Conservation (phyloP, 441 rosid genomes). For the Dalechampia spathulata region DNA sequence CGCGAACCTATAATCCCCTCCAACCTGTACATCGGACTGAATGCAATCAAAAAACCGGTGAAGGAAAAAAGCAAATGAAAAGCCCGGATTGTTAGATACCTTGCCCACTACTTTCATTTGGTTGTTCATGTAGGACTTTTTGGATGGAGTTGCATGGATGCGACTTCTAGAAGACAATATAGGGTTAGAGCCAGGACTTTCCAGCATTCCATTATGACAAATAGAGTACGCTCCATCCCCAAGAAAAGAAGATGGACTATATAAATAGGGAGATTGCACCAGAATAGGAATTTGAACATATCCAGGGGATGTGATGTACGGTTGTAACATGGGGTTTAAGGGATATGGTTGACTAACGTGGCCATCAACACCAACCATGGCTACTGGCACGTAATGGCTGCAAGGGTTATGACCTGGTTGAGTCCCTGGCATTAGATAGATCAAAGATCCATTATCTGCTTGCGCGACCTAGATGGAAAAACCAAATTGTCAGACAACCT, state of each 20-base stretch:
- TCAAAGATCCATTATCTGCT: slow-evolving; percentile 45
- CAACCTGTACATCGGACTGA: slow-evolving; percentile 16
- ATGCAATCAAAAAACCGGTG: background rate
- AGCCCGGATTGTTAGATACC: slow-evolving; percentile 17
- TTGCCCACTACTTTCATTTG: slow-evolving; percentile 33
- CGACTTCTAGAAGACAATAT: slow-evolving; percentile 32
- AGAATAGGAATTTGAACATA: slow-evolving; percentile 26
- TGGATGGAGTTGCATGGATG: slow-evolving; percentile 8
- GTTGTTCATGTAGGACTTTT: slow-evolving; percentile 21
- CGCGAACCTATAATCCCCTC: slow-evolving; percentile 19
- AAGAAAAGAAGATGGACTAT: slow-evolving; percentile 25
- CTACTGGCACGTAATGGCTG: slow-evolving; percentile 26
- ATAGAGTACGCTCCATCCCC: slow-evolving; percentile 22
- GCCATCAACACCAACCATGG: slow-evolving; percentile 21
- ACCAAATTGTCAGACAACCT: slow-evolving; percentile 4
- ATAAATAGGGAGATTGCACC: slow-evolving; percentile 24
- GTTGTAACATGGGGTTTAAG: slow-evolving; percentile 10
- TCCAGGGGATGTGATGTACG: slow-evolving; percentile 31
- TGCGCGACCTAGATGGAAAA: slow-evolving; percentile 29
- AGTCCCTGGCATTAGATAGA: slow-evolving; percentile 41
- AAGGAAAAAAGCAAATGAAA: background rate
- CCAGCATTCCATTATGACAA: slow-evolving; percentile 22
- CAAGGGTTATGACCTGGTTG: slow-evolving; percentile 29
- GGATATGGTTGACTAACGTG: slow-evolving; percentile 33
- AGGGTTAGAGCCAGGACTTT: slow-evolving; percentile 25